Base-by-base conservation (phyloP, 1,284 basidiomycete genomes). In the Rhodotorula glutinis region DNA sequence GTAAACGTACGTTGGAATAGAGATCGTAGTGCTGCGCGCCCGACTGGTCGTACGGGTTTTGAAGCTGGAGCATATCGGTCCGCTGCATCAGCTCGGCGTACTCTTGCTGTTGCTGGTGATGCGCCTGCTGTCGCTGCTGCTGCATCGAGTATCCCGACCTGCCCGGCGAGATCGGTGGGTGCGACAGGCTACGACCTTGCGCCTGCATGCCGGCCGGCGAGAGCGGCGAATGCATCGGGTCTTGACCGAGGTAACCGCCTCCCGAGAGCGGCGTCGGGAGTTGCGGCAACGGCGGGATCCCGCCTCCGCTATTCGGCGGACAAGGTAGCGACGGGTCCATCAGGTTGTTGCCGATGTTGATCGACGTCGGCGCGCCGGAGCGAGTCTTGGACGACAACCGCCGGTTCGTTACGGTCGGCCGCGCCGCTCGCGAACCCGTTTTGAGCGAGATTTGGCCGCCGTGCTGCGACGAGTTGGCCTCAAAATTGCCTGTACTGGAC, bases 371-470 rank as follows among this genome's bases (percentile, higher is more conserved):
- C 41, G 67, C 49, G 46, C 60, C 47, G 8, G 57, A 33, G 21
- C 71, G 68, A 1, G 66, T 65, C 21, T 67, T 67, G 16, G 63
- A 55, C 27, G 71, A 73, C 3, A 73, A 64, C 19, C 71, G 69
- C 9, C 71, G 66, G 43, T 70, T 71, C 43, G 64, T 63, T 3
- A 60, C 62, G 2, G 57, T 60, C 19, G 71, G 69, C 10, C 71
- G 69, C 2, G 4, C 10, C 16, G 62, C 38, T 17, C 71, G 65
- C 27, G 47, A 46, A 30, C 65, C 70, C 54, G 71, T 65, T 51
- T 71, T 73, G 66, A 73, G 69, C 44, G 71, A 65, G 60, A 73
- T 73, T 29, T 71, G 69, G 8, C 71, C 71, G 27, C 71, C 71
- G 55, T 73, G 71, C 27, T 58, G 53, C 17, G 71, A 53, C 21